Base-by-base conservation (phyloP, 2,329 filamentous ascomycete species). In the Hypomyces rosellus region DNA sequence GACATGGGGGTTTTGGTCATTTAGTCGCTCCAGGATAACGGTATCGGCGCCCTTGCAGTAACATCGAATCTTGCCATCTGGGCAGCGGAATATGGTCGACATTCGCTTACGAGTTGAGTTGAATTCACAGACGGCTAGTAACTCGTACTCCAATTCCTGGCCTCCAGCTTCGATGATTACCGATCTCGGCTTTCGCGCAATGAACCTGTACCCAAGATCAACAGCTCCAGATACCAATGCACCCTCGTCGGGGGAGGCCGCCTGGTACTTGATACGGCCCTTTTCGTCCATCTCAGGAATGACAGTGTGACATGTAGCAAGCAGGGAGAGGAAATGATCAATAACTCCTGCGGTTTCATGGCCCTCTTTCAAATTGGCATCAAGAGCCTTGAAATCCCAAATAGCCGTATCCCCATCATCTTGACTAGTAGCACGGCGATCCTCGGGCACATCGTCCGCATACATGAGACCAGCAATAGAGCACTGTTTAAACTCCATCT, bases 21-120 rank as follows among this genome's bases (percentile, higher is more conserved):
- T 83, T 13, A 99, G 76, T 16, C 95, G 86, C 67, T 99, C 95
- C 48, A 99, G 73, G 59, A 99, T 99, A 46, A 99, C 93, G 2
- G 93, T 99, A 66, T 99, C 93, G 42, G 93, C 93, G 60, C 93
- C 93, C 72, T 99, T 99, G 72, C 86, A 92, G 69, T 96, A 99
- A 60, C 89, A 84, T 46, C 93, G 80, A 53, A 99, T 86, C 72
- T 93, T 96, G 55, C 93, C 93, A 71, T 97, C 92, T 0, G 93
- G 93, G 63, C 92, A 96, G 48, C 95, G 84, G 73, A 95, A 96
- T 58, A 99, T 95, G 18, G 92, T 88, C 7, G 93, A 97, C 93
- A 99, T 99, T 58, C 93, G 80, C 74, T 99, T 99, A 61, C 93
- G 80, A 16, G 69, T 73, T 1, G 93, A 97, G 71, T 99, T 99